Evolutionary conservation across 1,284 basidiomycete genomes (phyloP).

Genomic region (Veloboletus limbatus): DNA sequence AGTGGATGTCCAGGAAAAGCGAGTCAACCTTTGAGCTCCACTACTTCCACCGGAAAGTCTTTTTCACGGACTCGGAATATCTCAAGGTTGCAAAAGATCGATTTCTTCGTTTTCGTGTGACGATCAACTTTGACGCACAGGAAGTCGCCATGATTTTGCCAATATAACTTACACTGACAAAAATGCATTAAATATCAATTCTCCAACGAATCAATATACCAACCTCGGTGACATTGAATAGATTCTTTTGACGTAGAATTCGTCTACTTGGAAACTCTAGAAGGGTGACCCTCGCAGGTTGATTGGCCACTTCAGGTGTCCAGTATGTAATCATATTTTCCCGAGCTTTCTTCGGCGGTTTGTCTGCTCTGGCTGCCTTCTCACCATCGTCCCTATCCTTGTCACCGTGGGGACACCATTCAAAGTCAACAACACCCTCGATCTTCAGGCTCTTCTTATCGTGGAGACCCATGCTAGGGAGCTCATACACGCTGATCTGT

Average conservation of each 20-base stretch:
- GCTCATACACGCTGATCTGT: constrained; percentile 95
- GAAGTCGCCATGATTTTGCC: constrained; percentile 99
- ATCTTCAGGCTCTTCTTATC: constrained; percentile 99
- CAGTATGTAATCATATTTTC: constrained; percentile 98
- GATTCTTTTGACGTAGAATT: constrained; percentile 91
- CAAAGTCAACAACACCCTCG: constrained; percentile 97
- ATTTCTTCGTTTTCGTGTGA: constrained; percentile 99
- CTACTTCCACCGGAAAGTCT: constrained; percentile 96
- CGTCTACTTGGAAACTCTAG: constrained; percentile 86
- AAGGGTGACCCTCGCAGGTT: constrained; percentile 95
- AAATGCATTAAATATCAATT: neutral
- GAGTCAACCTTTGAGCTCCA: constrained; percentile 85
- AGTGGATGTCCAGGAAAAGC: constrained; percentile 6
- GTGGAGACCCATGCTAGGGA: constrained; percentile 91
- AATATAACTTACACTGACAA: constrained; percentile 91
- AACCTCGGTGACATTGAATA: constrained; percentile 98
- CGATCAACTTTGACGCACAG: constrained; percentile 99
- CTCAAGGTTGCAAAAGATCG: constrained; percentile 97
- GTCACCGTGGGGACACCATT: constrained; percentile 96
- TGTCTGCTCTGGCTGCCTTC: constrained; percentile 50
- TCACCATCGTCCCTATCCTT: constrained; percentile 78
- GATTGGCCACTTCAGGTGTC: constrained; percentile 96
- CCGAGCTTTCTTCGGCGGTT: constrained; percentile 58
- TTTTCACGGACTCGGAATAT: constrained; percentile 98
- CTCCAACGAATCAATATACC: constrained; percentile 26